These are phyloP conservation scores for Torulaspora maleeae DNA, from an alignment of 805 yeast genomes.

Conservation along the genomic window DNA sequence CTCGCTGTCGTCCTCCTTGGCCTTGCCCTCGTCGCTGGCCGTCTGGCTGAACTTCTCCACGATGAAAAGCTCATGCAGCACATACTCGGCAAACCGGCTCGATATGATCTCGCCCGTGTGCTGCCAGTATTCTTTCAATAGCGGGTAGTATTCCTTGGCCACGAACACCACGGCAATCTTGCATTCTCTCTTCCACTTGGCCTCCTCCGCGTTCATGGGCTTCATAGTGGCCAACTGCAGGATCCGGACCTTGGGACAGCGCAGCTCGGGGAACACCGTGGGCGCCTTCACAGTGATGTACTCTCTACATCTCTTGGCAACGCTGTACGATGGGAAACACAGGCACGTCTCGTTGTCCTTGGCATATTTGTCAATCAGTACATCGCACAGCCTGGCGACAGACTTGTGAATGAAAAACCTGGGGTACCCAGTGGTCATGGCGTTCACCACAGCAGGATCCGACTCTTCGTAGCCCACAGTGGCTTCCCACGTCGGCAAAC, in stretches of 20 bases:
- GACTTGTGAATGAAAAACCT: conserved; percentile 67
- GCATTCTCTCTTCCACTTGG: conserved; percentile 56
- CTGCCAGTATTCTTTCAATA: conserved; percentile 92
- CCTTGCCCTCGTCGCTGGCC: conserved; percentile 1
- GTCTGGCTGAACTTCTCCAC: conserved; percentile 30
- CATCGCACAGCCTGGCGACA: conserved; percentile 51
- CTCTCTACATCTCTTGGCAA: conserved; percentile 81
- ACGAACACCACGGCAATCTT: conserved; percentile 77
- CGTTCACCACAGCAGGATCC: conserved; percentile 67
- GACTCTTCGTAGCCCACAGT: conserved; percentile 92
- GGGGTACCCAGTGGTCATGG: conserved; percentile 87
- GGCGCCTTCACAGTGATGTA: conserved; percentile 51
- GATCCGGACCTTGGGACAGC: conserved; percentile 47
- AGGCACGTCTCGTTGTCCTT: conserved; percentile 71
- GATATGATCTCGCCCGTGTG: conserved; percentile 97
- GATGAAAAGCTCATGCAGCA: conserved; percentile 53
- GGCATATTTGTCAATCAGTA: conserved; percentile 66
- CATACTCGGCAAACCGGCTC: conserved; percentile 83
- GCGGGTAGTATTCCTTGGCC: conserved; percentile 49
- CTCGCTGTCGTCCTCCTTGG: conserved; percentile 19
- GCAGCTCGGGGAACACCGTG: conserved; percentile 21
- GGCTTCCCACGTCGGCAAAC: conserved; percentile 92
- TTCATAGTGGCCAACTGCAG: conserved; percentile 69
- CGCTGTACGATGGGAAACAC: conserved; percentile 70
- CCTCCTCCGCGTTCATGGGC: conserved; percentile 57